Conservation (phyloP, 257 asterid genomes). For the Leonotis leonurus region DNA sequence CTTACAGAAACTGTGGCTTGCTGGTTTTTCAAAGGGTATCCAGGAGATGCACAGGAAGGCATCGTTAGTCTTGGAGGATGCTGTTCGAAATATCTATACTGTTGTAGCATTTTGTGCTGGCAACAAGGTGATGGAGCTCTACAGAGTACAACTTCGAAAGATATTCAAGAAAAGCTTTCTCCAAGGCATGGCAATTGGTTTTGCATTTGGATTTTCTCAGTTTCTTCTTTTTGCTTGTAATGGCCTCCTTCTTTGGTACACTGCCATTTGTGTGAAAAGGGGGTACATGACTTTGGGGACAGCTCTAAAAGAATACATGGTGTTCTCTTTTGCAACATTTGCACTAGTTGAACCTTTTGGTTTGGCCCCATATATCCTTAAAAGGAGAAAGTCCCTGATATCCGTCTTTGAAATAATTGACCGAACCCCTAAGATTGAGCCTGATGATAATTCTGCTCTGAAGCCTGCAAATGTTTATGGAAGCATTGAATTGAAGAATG, state of each 20-base stretch:
- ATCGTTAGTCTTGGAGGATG: constrained; percentile 93
- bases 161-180: constrained; percentile 91
- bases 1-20: constrained; percentile 96
- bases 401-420: constrained; percentile 95
- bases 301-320: constrained; percentile 95
- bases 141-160: constrained; percentile 67
- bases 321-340: constrained; percentile 94
- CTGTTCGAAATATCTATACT: constrained; percentile 93
- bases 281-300: constrained; percentile 51
- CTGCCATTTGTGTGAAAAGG: constrained; percentile 72
- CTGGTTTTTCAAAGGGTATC: constrained; percentile 98
- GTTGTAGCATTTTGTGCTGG: constrained; percentile 99
- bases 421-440: constrained; percentile 87
- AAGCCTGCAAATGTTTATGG: constrained; percentile 98
- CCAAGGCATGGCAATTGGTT: constrained; percentile 97
- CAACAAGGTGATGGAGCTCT: constrained; percentile 97
- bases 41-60: constrained; percentile 99
- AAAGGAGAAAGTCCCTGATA: constrained; percentile 75
- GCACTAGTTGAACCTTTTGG: constrained; percentile 99
- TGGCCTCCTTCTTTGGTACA: constrained; percentile 95
- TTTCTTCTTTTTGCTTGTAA: constrained; percentile 98
- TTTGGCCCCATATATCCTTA: constrained; percentile 96
- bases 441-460: constrained; percentile 84
- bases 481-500: constrained; percentile 84
- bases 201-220: constrained; percentile 94